These are phyloP conservation scores for Hondaea fermentalgiana DNA, from an alignment of 108 stramenopile species.

Conservation along the genomic window DNA sequence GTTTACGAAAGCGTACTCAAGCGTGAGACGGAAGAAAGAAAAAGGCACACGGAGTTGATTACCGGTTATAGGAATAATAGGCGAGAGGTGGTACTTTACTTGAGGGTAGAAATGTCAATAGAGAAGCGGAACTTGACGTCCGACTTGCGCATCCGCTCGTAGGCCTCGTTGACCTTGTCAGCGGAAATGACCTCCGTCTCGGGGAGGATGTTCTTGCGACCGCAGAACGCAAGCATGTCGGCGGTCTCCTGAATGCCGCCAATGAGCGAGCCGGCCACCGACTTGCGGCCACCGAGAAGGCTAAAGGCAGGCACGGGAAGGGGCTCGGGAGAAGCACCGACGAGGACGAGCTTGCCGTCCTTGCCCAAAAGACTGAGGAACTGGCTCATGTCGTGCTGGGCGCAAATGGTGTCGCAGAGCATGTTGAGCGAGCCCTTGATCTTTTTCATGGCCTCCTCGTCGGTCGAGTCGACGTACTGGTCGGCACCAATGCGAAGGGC, in stretches of 20 bases:
- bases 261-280: conserved; percentile 39
- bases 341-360: conserved; percentile 30
- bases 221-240: conserved; percentile 55
- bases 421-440: conserved; percentile 40
- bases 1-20: too few species aligned
- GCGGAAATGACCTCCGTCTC: conserved; percentile 38
- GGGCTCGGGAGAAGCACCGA: conserved; percentile 23
- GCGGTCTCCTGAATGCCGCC: conserved; percentile 52
- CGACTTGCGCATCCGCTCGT: neutral
- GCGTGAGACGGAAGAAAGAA: too few species aligned
- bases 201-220: conserved; percentile 40
- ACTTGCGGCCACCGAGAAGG: conserved; percentile 6
- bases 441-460: conserved; percentile 34
- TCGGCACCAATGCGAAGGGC: conserved; percentile 40
- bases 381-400: conserved; percentile 28
- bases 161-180: neutral
- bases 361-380: conserved; percentile 31
- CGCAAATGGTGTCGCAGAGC: conserved; percentile 45
- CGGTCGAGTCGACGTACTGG: conserved; percentile 23
- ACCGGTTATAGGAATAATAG: too few species aligned
- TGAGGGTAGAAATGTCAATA: neutral
- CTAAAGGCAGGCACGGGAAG: neutral
- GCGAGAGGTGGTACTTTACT: too few species aligned
- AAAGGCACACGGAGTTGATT: too few species aligned
- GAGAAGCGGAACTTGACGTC: neutral